Percentiles rank a stretch among this genome's conserved stretches.
Conservation (phyloP, 2,329 filamentous ascomycete species). For the Hirsutella thompsonii region DNA sequence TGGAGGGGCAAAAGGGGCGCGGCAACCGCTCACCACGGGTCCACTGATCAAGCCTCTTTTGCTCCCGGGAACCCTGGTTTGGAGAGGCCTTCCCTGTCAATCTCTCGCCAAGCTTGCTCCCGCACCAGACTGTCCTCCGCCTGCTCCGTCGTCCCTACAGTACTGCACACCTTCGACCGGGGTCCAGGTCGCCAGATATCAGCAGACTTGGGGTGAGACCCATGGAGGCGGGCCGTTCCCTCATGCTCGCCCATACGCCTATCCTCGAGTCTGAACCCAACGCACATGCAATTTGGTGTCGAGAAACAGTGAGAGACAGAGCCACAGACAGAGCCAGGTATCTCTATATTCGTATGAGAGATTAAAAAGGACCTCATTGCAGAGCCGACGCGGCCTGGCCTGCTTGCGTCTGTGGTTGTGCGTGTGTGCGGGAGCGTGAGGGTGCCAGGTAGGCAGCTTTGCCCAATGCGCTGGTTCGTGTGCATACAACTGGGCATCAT, state of each 20-base stretch:
- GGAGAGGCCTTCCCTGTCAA: not conserved
- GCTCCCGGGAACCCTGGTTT: constrained; percentile 1
- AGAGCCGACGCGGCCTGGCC: not conserved
- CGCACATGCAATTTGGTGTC: not conserved
- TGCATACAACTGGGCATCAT: not conserved
- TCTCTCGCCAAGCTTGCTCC: not conserved
- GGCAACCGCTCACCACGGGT: not conserved
- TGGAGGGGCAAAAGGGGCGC: not conserved
- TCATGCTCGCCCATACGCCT: not conserved
- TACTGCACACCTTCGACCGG: too few species aligned
- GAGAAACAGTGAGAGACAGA: not conserved
- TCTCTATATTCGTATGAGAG: too few species aligned
- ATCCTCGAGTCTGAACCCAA: not conserved
- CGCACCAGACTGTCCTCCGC: not conserved
- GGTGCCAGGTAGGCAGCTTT: not conserved
- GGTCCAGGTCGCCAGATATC: not conserved
- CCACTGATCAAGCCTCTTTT: constrained; percentile 2
- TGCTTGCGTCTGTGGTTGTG: not conserved
- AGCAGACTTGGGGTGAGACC: constrained; percentile 1
- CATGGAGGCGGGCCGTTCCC: constrained; percentile 1
- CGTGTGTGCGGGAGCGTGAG: not conserved
- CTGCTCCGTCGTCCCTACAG: too few species aligned
- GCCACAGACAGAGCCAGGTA: too few species aligned
- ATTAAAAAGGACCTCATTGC: not conserved
- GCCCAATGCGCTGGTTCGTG: not conserved